Base-by-base conservation (phyloP, 495 filamentous ascomycete genomes). In the Xylaria intraflava region DNA sequence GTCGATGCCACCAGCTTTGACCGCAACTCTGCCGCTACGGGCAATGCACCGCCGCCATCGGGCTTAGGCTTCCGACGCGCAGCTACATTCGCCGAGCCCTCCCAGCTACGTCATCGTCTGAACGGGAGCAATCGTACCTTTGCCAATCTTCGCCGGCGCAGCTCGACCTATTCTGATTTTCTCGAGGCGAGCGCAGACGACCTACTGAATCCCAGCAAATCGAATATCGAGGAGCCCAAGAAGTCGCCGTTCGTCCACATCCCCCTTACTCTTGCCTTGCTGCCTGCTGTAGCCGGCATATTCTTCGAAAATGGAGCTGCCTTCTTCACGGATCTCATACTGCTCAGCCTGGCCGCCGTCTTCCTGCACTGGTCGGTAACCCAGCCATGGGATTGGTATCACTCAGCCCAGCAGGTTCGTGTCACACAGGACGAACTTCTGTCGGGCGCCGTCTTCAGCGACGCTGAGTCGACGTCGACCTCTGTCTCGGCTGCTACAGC, bases 321-420 rank as follows among this genome's bases (percentile, higher is more conserved):
- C 3, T 76, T 96, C 50, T 78, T 90, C 31, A 96, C 91, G 2
- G 93, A 98, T 62, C 66, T 93, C 8, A 85, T 90, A 22, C 74
- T 97, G 41, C 69, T 98, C 24, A 78, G 78, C 5, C 62, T 98
- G 45, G 86, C 85, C 0, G 86, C 85, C 0, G 78, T 96, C 5
- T 95, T 97, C 59, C 74, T 98, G 47, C 92, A 97, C 66, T 96
- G 90, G 92, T 90, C 88, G 17, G 84, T 96, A 6, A 84, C 88
- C 50, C 69, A 90, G 51, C 94, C 93, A 61, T 98, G 93, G 92
- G 82, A 90, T 51, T 96, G 91, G 91, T 96, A 96, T 70, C 79
- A 85, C 49, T 81, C 87, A 0, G 86, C 91, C 0, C 89, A 93
- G 64, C 67, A 81, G 31, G 64, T 84, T 22, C 75, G 79, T 27